Percentiles rank a stretch among this genome's conserved stretches.
Evolutionary conservation across 441 rosid species (phyloP).

Genomic region (Codiaeum variegatum): DNA sequence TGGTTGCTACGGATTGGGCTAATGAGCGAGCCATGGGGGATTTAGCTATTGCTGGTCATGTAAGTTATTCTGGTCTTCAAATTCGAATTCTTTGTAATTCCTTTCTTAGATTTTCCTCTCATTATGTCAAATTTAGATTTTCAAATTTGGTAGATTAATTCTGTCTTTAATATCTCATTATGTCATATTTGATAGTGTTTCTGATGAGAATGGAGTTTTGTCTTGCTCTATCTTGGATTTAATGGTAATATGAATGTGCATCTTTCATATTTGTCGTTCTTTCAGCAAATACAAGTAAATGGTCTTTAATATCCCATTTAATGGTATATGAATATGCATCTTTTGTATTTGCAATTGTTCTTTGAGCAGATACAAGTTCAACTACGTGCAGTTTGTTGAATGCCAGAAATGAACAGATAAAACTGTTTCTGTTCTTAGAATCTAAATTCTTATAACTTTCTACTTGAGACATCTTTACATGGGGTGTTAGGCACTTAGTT

Average conservation of each 20-base stretch:
- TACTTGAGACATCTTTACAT: background rate
- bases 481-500: background rate
- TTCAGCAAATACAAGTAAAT: background rate
- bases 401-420: background rate
- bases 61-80: slow-evolving; percentile 31
- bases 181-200: background rate
- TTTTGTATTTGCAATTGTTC: background rate
- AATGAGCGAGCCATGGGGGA: slow-evolving; percentile 67
- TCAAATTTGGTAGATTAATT: background rate
- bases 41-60: slow-evolving; percentile 94
- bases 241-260: background rate
- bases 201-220: background rate
- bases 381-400: background rate
- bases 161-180: background rate
- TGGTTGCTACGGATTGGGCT: slow-evolving; percentile 95
- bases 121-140: background rate
- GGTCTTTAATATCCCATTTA: too few relatives aligned
- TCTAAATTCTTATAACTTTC: background rate
- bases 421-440: background rate
- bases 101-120: background rate
- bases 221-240: background rate
- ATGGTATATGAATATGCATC: background rate
- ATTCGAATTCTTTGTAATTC: background rate
- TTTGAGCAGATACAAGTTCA: background rate
- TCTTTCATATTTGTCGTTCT: too few relatives aligned